Percentiles rank a stretch among this genome's conserved stretches.
These are phyloP conservation scores for Maudiozyma turicensis DNA, from an alignment of 805 yeast genomes.

Conservation along the genomic window DNA sequence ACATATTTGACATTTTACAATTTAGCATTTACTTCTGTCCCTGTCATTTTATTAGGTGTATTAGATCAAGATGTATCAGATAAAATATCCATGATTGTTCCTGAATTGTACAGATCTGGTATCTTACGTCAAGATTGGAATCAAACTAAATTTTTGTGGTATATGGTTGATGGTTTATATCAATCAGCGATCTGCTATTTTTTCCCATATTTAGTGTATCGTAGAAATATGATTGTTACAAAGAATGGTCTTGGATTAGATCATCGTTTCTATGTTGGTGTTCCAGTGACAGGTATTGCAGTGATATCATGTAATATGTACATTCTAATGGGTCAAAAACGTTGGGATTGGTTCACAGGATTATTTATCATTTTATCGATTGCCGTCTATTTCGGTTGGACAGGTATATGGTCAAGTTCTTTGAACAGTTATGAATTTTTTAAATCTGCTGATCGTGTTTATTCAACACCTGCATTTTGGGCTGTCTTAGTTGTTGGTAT, in stretches of 20 bases:
- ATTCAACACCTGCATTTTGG: conserved; percentile 58
- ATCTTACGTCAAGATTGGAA: conserved; percentile 69
- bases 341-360: conserved; percentile 75
- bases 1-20: conserved; percentile 75
- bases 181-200: conserved; percentile 66
- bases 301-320: conserved; percentile 58
- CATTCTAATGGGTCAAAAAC: conserved; percentile 54
- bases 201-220: conserved; percentile 55
- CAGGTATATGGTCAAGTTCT: conserved; percentile 68
- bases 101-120: conserved; percentile 67
- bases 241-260: conserved; percentile 50
- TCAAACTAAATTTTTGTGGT: conserved; percentile 54
- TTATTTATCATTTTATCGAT: conserved; percentile 49
- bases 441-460: conserved; percentile 57
- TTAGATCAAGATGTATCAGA: conserved; percentile 75
- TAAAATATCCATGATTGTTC: conserved; percentile 58
- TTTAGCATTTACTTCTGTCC: conserved; percentile 75
- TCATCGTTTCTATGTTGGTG: conserved; percentile 69
- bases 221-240: conserved; percentile 35
- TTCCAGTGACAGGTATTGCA: conserved; percentile 56
- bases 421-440: conserved; percentile 50
- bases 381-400: conserved; percentile 60
- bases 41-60: conserved; percentile 67
- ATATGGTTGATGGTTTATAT: conserved; percentile 72
- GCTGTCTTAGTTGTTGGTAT: conserved; percentile 55